A percentile compares a stretch with the other conserved stretches of the same genome.
phyloP scores from a whole-genome alignment of 2,329 filamentous ascomycete genomes.

The Amylocarpus encephaloides region DNA sequence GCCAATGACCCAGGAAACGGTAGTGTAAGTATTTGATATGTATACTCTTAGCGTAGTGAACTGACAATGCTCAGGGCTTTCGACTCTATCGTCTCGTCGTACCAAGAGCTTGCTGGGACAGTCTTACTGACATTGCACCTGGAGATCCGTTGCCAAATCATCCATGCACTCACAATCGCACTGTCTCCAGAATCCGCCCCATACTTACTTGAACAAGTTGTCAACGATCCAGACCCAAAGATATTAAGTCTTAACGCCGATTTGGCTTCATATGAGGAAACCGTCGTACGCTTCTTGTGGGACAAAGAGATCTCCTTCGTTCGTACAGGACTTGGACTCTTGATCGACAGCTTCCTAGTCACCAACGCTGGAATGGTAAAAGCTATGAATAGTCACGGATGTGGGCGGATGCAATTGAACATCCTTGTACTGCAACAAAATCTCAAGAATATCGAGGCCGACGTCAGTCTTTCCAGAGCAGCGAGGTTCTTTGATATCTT shows the following conservation, averaged over 20 bases:
- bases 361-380: constrained; percentile 63
- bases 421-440: constrained; percentile 94
- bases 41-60: constrained; percentile 1
- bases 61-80: constrained; percentile 53
- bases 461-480: constrained; percentile 56
- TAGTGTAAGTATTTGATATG: constrained; percentile 51
- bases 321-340: constrained; percentile 64
- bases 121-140: constrained; percentile 82
- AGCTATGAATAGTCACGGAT: constrained; percentile 79
- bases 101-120: constrained; percentile 71
- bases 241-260: constrained; percentile 80
- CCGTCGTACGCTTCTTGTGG: constrained; percentile 66
- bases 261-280: constrained; percentile 83
- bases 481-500: constrained; percentile 66
- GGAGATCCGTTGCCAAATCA: constrained; percentile 78
- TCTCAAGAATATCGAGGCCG: constrained; percentile 81
- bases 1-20: constrained; percentile 81
- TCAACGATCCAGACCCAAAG: constrained; percentile 69
- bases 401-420: constrained; percentile 85
- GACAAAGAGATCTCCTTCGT: constrained; percentile 68
- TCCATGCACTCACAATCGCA: constrained; percentile 66
- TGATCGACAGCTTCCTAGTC: constrained; percentile 76
- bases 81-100: constrained; percentile 77
- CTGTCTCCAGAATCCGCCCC: constrained; percentile 55
- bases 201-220: constrained; percentile 63